Evolutionary conservation across 2,329 filamentous ascomycete genomes (phyloP).

Genomic region (Mycocentrospora acerina): DNA sequence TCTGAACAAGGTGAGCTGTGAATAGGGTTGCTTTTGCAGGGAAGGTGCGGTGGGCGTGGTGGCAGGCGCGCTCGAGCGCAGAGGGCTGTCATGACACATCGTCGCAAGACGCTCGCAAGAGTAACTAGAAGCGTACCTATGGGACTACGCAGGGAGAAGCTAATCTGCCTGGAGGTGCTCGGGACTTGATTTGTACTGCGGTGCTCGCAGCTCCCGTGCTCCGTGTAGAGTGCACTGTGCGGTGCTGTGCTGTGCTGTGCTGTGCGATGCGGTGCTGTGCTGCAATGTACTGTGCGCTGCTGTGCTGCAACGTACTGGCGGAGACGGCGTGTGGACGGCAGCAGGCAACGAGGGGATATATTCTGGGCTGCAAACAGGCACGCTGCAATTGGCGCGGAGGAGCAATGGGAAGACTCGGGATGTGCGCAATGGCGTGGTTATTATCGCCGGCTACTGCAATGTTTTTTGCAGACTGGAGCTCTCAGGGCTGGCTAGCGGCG

Average conservation of each 20-base stretch:
- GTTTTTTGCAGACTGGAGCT: conserved; percentile 31
- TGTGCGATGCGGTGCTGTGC: too few relatives aligned
- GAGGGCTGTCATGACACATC: conserved; percentile 1
- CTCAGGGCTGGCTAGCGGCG: conserved; percentile 14
- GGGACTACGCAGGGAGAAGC: conserved; percentile 30
- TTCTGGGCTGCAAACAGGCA: conserved; percentile 6
- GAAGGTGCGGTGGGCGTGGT: conserved; percentile 9
- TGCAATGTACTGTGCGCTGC: conserved; percentile 4
- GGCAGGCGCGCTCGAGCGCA: conserved; percentile 8
- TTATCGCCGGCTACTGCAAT: conserved; percentile 20
- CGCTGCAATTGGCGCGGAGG: conserved; percentile 22
- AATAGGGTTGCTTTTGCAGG: conserved; percentile 10
- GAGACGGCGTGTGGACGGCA: conserved; percentile 9
- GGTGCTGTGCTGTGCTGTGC: too few relatives aligned
- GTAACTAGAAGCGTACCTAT: conserved; percentile 21
- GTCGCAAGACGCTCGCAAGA: conserved; percentile 15
- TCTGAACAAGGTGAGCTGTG: conserved; percentile 22
- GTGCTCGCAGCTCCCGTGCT: conserved; percentile 37
- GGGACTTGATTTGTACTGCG: conserved; percentile 37
- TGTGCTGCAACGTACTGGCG: too few relatives aligned
- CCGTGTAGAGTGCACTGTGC: conserved; percentile 15
- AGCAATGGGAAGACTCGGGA: conserved; percentile 20
- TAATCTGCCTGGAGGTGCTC: conserved; percentile 35
- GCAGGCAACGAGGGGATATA: conserved; percentile 15
- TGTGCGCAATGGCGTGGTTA: conserved; percentile 22